These are phyloP conservation scores for Mortierella claussenii DNA, from an alignment of 192 early-diverging fungal species.

Conservation along the genomic window DNA sequence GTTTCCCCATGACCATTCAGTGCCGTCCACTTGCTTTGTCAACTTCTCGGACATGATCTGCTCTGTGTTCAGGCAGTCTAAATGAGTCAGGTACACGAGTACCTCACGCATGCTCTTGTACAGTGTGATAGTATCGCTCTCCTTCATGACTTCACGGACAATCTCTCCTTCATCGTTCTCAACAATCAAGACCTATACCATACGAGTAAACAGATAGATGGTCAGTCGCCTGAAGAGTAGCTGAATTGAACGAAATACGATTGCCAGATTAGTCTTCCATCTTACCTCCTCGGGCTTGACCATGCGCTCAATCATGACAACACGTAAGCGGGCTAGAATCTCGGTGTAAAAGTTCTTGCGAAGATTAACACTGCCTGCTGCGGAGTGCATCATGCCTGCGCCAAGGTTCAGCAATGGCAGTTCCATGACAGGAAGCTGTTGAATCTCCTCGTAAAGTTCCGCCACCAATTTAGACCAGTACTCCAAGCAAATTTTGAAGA, in stretches of 20 bases:
- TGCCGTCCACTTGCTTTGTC: slow-evolving; percentile 92
- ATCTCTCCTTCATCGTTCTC: slow-evolving; percentile 99
- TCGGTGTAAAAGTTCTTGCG: slow-evolving; percentile 90
- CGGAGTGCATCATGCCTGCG: slow-evolving; percentile 53
- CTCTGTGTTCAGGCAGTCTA: slow-evolving; percentile 95
- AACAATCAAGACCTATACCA: slow-evolving; percentile 83
- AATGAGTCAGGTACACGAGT: slow-evolving; percentile 96
- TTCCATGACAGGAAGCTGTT: slow-evolving; percentile 62
- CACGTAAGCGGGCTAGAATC: slow-evolving; percentile 85
- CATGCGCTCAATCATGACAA: slow-evolving; percentile 99
- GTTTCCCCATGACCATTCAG: slow-evolving; percentile 98
- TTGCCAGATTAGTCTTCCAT: too few species aligned
- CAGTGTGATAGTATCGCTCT: slow-evolving; percentile 96
- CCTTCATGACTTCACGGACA: slow-evolving; percentile 96
- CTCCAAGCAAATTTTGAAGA: slow-evolving; percentile 98
- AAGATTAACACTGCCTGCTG: slow-evolving; percentile 53
- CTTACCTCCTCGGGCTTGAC: slow-evolving; percentile 96
- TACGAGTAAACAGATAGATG: background rate
- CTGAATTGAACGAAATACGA: too few species aligned
- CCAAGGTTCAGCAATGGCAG: slow-evolving; percentile 72
- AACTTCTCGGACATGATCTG: slow-evolving; percentile 96
- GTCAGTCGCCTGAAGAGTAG: too few species aligned
- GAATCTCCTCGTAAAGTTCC: slow-evolving; percentile 91
- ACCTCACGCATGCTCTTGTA: slow-evolving; percentile 99
- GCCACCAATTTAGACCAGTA: slow-evolving; percentile 95